Evolutionary conservation across 306 rosid genomes (phyloP).

Genomic region (Corylus americana): DNA sequence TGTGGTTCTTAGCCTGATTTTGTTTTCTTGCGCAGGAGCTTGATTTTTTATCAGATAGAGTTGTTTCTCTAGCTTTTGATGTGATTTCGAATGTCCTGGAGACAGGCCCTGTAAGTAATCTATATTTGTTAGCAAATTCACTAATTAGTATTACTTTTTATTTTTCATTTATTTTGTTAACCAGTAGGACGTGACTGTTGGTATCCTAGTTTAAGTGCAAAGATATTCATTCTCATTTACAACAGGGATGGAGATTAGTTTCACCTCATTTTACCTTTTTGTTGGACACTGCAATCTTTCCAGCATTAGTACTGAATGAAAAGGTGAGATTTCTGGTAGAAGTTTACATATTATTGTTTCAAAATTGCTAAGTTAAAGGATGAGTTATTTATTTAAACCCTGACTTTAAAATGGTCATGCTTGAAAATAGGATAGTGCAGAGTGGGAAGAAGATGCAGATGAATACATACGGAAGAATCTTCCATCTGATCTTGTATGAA

Average conservation of each 20-base stretch:
- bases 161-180: not conserved
- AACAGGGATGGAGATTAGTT: constrained; percentile 91
- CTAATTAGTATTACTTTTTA: not conserved
- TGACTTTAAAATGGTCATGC: constrained; percentile 33
- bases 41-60: constrained; percentile 67
- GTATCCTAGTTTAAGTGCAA: not conserved
- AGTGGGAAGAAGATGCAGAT: constrained; percentile 96
- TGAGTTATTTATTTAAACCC: constrained; percentile 14
- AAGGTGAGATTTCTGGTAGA: constrained; percentile 53
- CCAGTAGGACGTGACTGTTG: constrained; percentile 5
- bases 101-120: constrained; percentile 74
- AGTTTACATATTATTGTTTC: not conserved
- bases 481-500: constrained; percentile 86
- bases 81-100: constrained; percentile 80
- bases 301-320: constrained; percentile 75
- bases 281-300: constrained; percentile 78
- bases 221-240: constrained; percentile 27
- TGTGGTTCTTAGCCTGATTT: constrained; percentile 22
- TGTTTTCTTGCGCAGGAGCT: constrained; percentile 60
- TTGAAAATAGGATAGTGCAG: constrained; percentile 57
- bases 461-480: constrained; percentile 84
- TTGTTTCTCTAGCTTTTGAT: constrained; percentile 77
- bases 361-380: not conserved
- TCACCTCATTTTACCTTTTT: constrained; percentile 78
- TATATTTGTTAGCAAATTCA: constrained; percentile 13